Conservation (phyloP, 306 rosid species). For the Albizia julibrissin region DNA sequence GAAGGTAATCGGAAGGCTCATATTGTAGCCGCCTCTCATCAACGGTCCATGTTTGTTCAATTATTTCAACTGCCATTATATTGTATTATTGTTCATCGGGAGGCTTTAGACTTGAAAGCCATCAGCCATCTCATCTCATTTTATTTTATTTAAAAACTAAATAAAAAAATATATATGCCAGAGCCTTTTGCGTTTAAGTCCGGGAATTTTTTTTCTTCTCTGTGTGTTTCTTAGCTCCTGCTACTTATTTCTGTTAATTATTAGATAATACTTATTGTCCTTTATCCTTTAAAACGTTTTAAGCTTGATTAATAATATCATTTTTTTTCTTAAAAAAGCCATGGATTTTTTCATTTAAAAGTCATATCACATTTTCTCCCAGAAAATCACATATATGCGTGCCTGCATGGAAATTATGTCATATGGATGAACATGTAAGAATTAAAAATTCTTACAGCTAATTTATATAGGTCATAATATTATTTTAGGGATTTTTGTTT, state of each 20-base stretch:
- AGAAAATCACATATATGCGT: too few species aligned
- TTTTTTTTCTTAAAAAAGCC: too few species aligned
- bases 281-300: too few species aligned
- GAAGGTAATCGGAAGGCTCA: slow-evolving; percentile 40
- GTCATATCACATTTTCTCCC: too few species aligned
- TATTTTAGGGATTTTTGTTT: background rate
- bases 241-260: too few species aligned
- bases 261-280: too few species aligned
- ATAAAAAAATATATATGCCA: background rate
- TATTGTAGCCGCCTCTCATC: slow-evolving; percentile 73
- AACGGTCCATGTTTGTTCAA: slow-evolving; percentile 41
- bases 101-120: background rate
- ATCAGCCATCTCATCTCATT: background rate
- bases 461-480: background rate
- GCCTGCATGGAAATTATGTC: background rate
- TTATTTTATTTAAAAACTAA: background rate
- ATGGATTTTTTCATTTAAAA: too few species aligned
- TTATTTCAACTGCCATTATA: slow-evolving; percentile 51
- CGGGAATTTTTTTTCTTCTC: too few species aligned
- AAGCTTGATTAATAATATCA: too few species aligned
- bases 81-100: background rate
- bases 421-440: background rate
- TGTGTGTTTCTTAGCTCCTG: too few species aligned
- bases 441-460: background rate
- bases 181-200: background rate